These are phyloP conservation scores for Blastocystis sp. DNA, from an alignment of 352 stramenopile genomes.

Conservation along the genomic window DNA sequence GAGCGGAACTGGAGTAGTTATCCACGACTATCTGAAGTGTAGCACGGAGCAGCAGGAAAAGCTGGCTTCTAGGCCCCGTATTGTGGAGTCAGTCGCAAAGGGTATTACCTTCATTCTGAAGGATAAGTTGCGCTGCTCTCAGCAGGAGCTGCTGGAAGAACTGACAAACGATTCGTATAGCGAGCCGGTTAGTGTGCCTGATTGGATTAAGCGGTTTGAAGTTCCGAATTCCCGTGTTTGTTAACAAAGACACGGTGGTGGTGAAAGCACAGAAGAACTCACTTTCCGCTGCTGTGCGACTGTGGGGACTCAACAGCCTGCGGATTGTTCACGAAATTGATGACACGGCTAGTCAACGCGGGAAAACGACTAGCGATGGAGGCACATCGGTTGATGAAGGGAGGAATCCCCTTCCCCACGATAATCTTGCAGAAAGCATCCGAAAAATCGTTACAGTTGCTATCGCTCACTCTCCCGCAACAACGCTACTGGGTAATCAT, in stretches of 20 bases:
- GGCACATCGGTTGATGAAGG: conserved; percentile 61
- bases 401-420: conserved; percentile 54
- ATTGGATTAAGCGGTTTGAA: conserved; percentile 1
- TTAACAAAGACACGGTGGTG: no score
- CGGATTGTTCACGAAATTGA: background rate
- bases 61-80: background rate
- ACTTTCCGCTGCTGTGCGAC: background rate
- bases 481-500: conserved; percentile 23
- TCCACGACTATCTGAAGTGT: background rate
- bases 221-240: no score
- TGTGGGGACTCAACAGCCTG: background rate
- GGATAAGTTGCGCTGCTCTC: background rate
- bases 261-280: background rate
- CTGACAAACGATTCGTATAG: background rate
- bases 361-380: conserved; percentile 24
- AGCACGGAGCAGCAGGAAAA: conserved; percentile 36
- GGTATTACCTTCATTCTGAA: background rate
- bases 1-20: conserved; percentile 1
- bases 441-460: conserved; percentile 66
- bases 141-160: background rate
- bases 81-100: background rate
- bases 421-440: conserved; percentile 64
- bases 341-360: background rate
- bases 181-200: background rate
- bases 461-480: background rate